Evolutionary conservation across 2,329 filamentous ascomycete genomes (phyloP), one percentile per base, ranked within the genome.

Genomic region (Verticillium nubilum): DNA sequence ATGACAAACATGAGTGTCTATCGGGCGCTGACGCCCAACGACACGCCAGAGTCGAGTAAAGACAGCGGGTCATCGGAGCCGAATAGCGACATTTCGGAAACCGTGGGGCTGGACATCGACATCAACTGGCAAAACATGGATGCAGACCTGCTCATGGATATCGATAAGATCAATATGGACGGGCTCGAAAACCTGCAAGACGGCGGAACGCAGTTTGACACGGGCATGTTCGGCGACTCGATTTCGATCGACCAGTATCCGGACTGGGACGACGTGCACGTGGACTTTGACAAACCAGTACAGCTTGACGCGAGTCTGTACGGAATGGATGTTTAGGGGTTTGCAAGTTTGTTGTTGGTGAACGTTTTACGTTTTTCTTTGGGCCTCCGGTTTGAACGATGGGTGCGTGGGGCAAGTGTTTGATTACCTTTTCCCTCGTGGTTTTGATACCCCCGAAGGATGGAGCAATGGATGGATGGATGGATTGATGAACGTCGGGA

Each of bases 41-140:
- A 87, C 67, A 88, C 86, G 7, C 86, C 85, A 0, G 85, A 87
- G 64, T 87, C 85, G 2, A 83, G 78, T 70, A 86, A 86, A 68
- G 84, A 87, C 59, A 81, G 80, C 64, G 80, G 81, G 4, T 70
- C 75, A 9, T 86, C 85, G 47, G 85, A 87, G 65, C 82, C 83
- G 10, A 86, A 81, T 62, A 87, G 84, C 66, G 85, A 88, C 64
- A 81, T 87, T 19, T 80, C 83, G 2, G 85, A 87, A 59, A 76
- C 76, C 5, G 76, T 79, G 3, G 69, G 73, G 17, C 73, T 86
- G 15, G 84, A 86, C 52, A 79, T 86, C 56, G 80, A 79, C 31
- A 67, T 82, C 28, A 72, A 75, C 54, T 86, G 81, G 80, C 74
- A 75, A 52, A 74, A 76, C 12, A 73, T 83, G n/a, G 80, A 81